Evolutionary conservation across 2,329 filamentous ascomycete species (phyloP).

Genomic region (Bisporella sp.): DNA sequence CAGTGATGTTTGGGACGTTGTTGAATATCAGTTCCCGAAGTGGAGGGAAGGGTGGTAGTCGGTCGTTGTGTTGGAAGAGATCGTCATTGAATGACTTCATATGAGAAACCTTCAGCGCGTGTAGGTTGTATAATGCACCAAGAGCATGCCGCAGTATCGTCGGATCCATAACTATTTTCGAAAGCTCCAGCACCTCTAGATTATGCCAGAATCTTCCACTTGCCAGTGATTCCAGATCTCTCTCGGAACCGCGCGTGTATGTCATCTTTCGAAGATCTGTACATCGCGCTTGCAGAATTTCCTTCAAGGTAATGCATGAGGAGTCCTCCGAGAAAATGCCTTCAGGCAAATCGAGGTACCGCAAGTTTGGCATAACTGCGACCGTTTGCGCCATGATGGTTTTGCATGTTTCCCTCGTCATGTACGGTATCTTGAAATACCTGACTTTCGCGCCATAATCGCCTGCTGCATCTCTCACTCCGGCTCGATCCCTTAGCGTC

Average conservation of each 20-base stretch:
- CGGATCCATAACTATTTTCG: constrained; percentile 62
- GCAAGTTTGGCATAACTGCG: constrained; percentile 75
- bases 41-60: constrained; percentile 66
- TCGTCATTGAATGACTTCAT: constrained; percentile 68
- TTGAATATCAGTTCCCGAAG: constrained; percentile 68
- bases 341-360: constrained; percentile 85
- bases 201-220: constrained; percentile 59
- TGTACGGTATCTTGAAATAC: constrained; percentile 86
- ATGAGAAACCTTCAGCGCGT: constrained; percentile 67
- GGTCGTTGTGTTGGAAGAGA: constrained; percentile 59
- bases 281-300: constrained; percentile 80
- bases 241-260: constrained; percentile 72
- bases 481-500: constrained; percentile 60
- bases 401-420: constrained; percentile 81
- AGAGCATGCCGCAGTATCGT: constrained; percentile 64
- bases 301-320: constrained; percentile 65
- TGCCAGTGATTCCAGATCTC: constrained; percentile 64
- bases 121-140: constrained; percentile 57
- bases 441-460: constrained; percentile 60
- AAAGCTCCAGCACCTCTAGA: constrained; percentile 67
- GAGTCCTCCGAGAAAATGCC: constrained; percentile 79
- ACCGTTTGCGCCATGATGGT: constrained; percentile 79
- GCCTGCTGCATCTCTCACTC: constrained; percentile 42
- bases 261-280: constrained; percentile 83
- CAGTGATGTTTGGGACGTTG: constrained; percentile 64